Evolutionary conservation across 257 asterid genomes (phyloP).

Genomic region (Scutellaria minor): DNA sequence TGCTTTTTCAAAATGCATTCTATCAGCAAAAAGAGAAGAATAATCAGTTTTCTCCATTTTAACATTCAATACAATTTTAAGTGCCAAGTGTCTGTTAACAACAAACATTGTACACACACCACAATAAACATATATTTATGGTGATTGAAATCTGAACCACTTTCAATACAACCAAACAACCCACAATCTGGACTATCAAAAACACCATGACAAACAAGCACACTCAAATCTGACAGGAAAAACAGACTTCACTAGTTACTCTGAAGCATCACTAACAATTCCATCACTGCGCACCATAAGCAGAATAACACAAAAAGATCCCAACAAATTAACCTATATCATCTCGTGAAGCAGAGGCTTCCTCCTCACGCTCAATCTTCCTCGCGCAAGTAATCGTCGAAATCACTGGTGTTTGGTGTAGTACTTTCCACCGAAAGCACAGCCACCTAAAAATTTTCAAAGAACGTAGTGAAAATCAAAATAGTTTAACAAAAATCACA

Average conservation of each 20-base stretch:
- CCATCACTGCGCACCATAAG: too few relatives aligned
- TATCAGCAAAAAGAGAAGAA: conserved; percentile 9
- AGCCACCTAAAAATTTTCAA: conserved; percentile 46
- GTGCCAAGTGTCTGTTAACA: neutral
- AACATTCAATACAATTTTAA: neutral
- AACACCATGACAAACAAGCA: too few relatives aligned
- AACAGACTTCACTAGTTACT: too few relatives aligned
- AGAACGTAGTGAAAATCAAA: neutral
- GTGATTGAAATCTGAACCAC: too few relatives aligned
- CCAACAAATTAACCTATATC: conserved; percentile 26
- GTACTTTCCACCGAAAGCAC: conserved; percentile 40
- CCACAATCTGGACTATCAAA: conserved; percentile 6
- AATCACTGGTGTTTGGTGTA: conserved; percentile 15
- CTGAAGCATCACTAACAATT: neutral
- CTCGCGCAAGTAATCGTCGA: conserved; percentile 37
- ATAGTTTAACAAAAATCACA: neutral
- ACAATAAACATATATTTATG: too few relatives aligned
- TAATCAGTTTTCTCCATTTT: neutral
- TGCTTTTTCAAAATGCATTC: neutral
- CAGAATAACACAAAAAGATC: conserved; percentile 12
- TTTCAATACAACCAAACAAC: neutral
- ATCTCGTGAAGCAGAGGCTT: conserved; percentile 57
- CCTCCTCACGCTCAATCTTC: conserved; percentile 41
- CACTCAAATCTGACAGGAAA: neutral
- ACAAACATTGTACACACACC: neutral